Percentiles rank a stretch among this genome's conserved stretches.
Conservation (phyloP, 257 asterid genomes). For the Solanum peruvianum region DNA sequence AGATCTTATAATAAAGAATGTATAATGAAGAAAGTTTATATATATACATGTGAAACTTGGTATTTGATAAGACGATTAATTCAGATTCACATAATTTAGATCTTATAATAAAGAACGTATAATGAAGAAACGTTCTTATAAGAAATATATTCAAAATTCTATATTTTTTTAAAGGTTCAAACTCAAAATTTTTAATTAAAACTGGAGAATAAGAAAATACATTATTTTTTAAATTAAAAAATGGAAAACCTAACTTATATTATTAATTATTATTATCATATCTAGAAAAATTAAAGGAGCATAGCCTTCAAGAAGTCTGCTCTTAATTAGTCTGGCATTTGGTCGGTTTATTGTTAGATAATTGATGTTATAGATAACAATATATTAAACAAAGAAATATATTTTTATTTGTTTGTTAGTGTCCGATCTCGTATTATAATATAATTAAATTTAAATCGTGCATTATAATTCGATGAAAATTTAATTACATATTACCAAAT, state of each 20-base stretch:
- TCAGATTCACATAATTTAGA: accelerated
- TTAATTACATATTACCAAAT: too few relatives aligned
- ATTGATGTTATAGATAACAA: neutral
- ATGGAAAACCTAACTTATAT: neutral
- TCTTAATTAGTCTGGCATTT: neutral
- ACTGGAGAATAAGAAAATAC: neutral
- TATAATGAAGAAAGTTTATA: too few relatives aligned
- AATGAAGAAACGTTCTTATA: too few relatives aligned
- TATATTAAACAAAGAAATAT: neutral
- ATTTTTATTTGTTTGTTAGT: neutral
- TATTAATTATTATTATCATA: neutral
- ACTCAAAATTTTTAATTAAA: neutral
- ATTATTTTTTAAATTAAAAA: neutral
- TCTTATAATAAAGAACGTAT: too few relatives aligned
- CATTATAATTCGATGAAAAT: neutral
- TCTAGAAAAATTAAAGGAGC: neutral
- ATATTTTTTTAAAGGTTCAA: neutral
- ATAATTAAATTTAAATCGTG: accelerated
- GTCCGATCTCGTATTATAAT: neutral
- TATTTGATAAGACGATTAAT: neutral
- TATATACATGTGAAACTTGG: too few relatives aligned
- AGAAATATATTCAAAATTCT: too few relatives aligned
- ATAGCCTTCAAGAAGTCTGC: neutral
- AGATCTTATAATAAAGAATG: too few relatives aligned
- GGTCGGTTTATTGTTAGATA: neutral